Conservation (phyloP, 139 green algal species). For the Gonium pectorale region DNA sequence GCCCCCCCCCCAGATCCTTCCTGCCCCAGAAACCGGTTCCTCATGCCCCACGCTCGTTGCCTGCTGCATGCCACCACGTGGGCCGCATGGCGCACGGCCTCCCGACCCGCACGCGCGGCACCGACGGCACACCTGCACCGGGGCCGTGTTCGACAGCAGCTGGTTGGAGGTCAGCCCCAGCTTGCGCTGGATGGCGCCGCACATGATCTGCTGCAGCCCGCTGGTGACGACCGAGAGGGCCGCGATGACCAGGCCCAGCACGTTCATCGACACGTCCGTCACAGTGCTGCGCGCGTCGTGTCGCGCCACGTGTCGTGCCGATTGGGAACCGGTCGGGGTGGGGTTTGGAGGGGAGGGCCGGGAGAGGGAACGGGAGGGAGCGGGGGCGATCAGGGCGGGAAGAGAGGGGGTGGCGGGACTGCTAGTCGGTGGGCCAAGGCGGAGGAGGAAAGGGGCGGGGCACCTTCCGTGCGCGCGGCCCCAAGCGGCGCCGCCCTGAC, state of each 20-base stretch:
- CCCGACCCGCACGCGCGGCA: neutral
- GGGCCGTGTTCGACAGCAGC: slow-evolving; percentile 89
- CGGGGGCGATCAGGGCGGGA: neutral
- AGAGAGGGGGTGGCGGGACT: neutral
- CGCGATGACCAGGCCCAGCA: slow-evolving; percentile 82
- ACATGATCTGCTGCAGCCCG: slow-evolving; percentile 95
- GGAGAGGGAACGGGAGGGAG: neutral
- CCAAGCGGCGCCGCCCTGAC: too few relatives aligned
- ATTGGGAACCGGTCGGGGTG: too few relatives aligned
- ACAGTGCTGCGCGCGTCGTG: slow-evolving; percentile 88
- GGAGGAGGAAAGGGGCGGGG: too few relatives aligned
- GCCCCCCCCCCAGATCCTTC: too few relatives aligned
- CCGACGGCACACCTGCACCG: slow-evolving; percentile 73
- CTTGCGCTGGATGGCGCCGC: slow-evolving; percentile 87
- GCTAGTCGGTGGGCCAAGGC: too few relatives aligned
- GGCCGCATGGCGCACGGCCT: too few relatives aligned
- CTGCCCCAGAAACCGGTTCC: too few relatives aligned
- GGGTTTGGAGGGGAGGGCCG: too few relatives aligned
- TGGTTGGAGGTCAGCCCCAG: slow-evolving; percentile 84
- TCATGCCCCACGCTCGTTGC: neutral
- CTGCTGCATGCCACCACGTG: neutral
- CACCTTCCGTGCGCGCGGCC: too few relatives aligned
- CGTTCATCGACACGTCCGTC: slow-evolving; percentile 78
- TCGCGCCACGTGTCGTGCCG: too few relatives aligned
- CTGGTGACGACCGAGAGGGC: slow-evolving; percentile 84